phyloP scores from a whole-genome alignment of 257 asterid species.

The Galeopsis tetrahit region DNA sequence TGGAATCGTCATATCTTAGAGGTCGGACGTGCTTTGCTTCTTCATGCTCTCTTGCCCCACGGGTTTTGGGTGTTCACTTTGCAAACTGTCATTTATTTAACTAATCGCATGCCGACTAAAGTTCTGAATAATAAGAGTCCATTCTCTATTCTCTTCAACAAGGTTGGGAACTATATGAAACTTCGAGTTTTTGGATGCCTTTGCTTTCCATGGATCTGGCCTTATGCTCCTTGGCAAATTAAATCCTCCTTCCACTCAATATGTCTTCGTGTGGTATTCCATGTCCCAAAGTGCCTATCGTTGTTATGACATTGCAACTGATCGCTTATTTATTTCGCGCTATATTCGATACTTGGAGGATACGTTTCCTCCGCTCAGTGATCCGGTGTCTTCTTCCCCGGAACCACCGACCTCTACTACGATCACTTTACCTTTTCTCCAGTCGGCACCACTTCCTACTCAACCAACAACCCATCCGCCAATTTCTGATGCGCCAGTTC shows the following conservation, averaged over 20 bases:
- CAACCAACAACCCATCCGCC: too few relatives aligned
- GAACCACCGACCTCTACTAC: too few relatives aligned
- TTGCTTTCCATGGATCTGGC: too few relatives aligned
- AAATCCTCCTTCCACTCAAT: not conserved
- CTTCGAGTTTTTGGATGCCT: too few relatives aligned
- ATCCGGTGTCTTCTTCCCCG: too few relatives aligned
- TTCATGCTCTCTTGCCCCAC: not conserved
- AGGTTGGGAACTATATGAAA: too few relatives aligned
- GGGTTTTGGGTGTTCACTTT: not conserved
- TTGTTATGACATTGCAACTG: not conserved
- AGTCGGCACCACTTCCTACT: too few relatives aligned
- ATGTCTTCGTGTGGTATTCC: not conserved
- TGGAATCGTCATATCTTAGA: not conserved
- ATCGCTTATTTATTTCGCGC: not conserved
- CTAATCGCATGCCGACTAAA: conserved; percentile 10
- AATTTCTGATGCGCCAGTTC: too few relatives aligned
- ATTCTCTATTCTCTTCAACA: too few relatives aligned
- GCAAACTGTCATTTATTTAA: not conserved
- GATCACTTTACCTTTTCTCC: not conserved
- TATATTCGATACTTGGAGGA: not conserved
- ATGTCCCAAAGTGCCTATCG: not conserved
- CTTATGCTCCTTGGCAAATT: not conserved
- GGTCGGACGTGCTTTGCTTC: not conserved
- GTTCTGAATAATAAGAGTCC: too few relatives aligned
- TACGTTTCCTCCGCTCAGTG: too few relatives aligned